Evolutionary conservation across 2,329 filamentous ascomycete species (phyloP), one percentile per base, ranked within the genome.

Genomic region (Fusarium sacchari): DNA sequence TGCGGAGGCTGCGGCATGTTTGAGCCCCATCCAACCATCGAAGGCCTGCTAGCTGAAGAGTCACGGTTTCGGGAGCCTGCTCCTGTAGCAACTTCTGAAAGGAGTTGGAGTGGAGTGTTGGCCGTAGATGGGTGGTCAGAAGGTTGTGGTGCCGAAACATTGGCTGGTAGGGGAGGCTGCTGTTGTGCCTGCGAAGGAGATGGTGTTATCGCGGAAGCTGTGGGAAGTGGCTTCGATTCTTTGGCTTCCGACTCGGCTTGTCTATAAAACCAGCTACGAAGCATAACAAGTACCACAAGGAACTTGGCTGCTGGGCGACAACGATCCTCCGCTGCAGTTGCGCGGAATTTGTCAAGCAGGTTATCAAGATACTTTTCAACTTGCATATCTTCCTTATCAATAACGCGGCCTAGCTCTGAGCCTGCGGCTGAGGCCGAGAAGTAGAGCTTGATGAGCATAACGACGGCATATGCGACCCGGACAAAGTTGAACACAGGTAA

Each of bases 381-480:
- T 69, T 91, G 90, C 82, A 96, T 88, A 72, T 91, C 87, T 61
- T 91, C 88, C 71, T 89, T 89, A 73, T 90, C 87, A 71, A 96
- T 91, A 24, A 95, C 88, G 67, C 88, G 88, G n/a, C 90, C 90
- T 3, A 95, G 86, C 74, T 92, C 90, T 22, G 89, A 91, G 44
- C 88, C 87, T 2, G 91, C 88, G 20, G 88, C 87, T 4, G 88
- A 88, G 7, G 91, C 90, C 14, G 91, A 89, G 56, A 93, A 91
- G 81, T 92, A 92, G 69, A 95, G 88, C 81, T 94, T 94, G 79
- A 94, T 92, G 42, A 94, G 84, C 37, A 93, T 89, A 26, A 94
- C 91, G 6, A 91, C 87, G 11, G 90, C 90, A 78, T 94, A 94
- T 17, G 92, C 89, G 24, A 94, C 89, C 34, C 93, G 89, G 22